Base-by-base conservation (phyloP, 768 basidiomycete species). In the Strobilomyces dryophilus region DNA sequence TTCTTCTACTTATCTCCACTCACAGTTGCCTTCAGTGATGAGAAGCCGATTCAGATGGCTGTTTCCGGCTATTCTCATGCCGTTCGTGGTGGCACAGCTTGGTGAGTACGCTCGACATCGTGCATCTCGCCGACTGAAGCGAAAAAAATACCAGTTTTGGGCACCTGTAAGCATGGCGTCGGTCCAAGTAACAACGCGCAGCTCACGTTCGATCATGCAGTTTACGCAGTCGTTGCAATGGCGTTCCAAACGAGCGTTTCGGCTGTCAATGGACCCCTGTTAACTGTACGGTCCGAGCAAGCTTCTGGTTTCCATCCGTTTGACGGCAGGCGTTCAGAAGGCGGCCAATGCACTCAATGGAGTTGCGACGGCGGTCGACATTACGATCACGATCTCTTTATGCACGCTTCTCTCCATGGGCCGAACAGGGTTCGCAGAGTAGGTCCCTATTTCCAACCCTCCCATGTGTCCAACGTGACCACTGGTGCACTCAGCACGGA, bases 381-480 rank as follows among this genome's bases (percentile, higher is more conserved):
- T 66, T 41, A 37, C 45, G 8, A 61, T 65, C 46, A 64, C 65
- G 37, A 45, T 64, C 47, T n/a, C 34, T 8, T 21, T 64, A 20
- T 64, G 64, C 10, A 55, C 51, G 8, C 64, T 65, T 36, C 64
- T 65, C 10, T 47, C 36, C 35, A 51, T 52, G 47, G 65, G 65
- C n/a, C 64, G 65, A 43, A 64, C 60, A 35, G 63, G 63, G 15
- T 66, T 57, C 44, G 36, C 32, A 50, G 48, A 49, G 64, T 66
- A 34, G 14, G 63, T 57, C 29, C 21, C 14, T 18, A 8, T 52
- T 26, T 26, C 21, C 17, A 4, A 4, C 8, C 15, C 42, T 27
- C n/a, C 4, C 17, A 18, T 26, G 12, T 20, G 34, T 39, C 45
- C 49, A 49, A 51, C 52, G 45, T 39, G 54, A 12, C 11, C 8